A percentile compares a stretch with the other conserved stretches of the same genome.
phyloP scores from a whole-genome alignment of 192 early-diverging fungal genomes.

The Backusella circina region DNA sequence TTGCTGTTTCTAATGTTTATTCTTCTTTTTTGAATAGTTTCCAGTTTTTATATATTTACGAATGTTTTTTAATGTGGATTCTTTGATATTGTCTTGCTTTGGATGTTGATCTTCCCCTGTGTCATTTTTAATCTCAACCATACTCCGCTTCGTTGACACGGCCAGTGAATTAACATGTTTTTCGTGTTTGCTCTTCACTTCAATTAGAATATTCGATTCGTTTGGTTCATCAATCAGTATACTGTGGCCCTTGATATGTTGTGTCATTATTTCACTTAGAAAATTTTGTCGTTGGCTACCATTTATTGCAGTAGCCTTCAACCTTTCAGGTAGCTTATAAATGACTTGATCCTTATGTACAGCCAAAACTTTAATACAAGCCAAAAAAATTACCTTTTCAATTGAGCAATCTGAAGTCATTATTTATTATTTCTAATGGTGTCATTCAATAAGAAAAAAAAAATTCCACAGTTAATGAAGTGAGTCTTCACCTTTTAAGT shows the following conservation, averaged over 20 bases:
- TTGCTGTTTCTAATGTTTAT: neutral
- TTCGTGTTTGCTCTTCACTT: constrained; percentile 10
- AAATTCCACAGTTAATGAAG: too few species aligned
- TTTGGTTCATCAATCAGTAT: neutral
- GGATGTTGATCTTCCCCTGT: constrained; percentile 11
- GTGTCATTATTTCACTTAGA: constrained; percentile 40
- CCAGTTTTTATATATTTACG: constrained; percentile 54
- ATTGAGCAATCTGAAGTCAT: too few species aligned
- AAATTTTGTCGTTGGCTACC: constrained; percentile 39
- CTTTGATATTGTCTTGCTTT: neutral
- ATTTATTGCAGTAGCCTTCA: constrained; percentile 39
- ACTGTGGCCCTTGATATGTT: constrained; percentile 23
- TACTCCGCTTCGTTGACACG: neutral
- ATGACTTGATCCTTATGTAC: constrained; percentile 38
- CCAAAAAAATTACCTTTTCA: too few species aligned
- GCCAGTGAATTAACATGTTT: neutral
- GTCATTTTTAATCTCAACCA: constrained; percentile 9
- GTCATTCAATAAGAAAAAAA: too few species aligned
- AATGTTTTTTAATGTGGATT: constrained; percentile 30
- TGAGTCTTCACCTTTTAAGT: too few species aligned
- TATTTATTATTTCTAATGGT: too few species aligned
- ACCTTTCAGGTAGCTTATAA: constrained; percentile 49
- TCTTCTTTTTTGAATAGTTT: constrained; percentile 53
- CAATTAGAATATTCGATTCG: neutral
- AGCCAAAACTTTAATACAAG: too few species aligned